Percentiles rank a stretch among this genome's conserved stretches.
Conservation (phyloP, 2,329 filamentous ascomycete genomes). For the Fusarium chlamydosporum region DNA sequence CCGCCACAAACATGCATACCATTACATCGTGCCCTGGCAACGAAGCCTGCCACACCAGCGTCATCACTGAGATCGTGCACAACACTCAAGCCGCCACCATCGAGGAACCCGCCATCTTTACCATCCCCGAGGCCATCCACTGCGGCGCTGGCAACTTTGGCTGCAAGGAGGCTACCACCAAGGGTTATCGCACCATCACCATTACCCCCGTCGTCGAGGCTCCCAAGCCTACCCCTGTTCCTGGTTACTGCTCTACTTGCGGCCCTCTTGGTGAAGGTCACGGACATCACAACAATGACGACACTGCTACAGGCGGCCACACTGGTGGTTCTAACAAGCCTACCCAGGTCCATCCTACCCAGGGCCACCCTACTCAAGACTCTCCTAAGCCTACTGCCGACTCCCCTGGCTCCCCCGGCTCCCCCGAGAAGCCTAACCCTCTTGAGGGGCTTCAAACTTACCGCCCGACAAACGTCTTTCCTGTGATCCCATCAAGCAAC, state of each 20-base stretch:
- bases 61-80: conserved; percentile 47
- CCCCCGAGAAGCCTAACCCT: conserved; percentile 13
- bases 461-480: conserved; percentile 14
- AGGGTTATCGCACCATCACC: conserved; percentile 47
- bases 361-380: background rate
- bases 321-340: conserved; percentile 12
- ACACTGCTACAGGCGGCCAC: conserved; percentile 6
- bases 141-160: conserved; percentile 49
- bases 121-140: conserved; percentile 50
- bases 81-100: conserved; percentile 43
- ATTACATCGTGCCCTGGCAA: conserved; percentile 70
- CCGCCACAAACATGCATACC: conserved; percentile 68
- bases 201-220: conserved; percentile 48
- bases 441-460: conserved; percentile 28
- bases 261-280: conserved; percentile 27
- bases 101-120: conserved; percentile 51
- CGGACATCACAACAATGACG: conserved; percentile 21
- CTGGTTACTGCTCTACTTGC: conserved; percentile 47
- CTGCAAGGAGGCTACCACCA: conserved; percentile 50
- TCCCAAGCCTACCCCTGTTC: conserved; percentile 48
- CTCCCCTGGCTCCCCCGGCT: background rate
- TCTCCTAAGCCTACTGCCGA: conserved; percentile 3
- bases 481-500: conserved; percentile 5
- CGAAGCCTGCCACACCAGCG: conserved; percentile 23
- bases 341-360: conserved; percentile 3